Evolutionary conservation across 148 eudicot species (phyloP).

Genomic region (Suaeda aralocaspica): DNA sequence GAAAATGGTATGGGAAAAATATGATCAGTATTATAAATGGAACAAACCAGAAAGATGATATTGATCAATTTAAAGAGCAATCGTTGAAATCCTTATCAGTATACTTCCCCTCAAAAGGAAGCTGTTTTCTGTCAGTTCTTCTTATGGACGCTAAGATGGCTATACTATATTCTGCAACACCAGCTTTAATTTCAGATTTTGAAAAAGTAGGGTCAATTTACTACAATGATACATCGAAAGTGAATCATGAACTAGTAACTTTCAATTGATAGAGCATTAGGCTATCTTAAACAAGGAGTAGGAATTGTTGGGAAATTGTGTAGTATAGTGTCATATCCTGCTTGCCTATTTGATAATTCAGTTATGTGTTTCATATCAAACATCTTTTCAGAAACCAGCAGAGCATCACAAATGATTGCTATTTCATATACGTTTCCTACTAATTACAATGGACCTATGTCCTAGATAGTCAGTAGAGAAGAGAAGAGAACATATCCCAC

Average conservation of each 20-base stretch:
- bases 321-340: background rate
- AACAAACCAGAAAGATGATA: conserved; percentile 27
- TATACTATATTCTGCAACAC: conserved; percentile 42
- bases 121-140: conserved; percentile 61
- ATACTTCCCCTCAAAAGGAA: conserved; percentile 64
- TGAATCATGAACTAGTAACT: background rate
- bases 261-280: background rate
- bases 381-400: background rate
- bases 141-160: conserved; percentile 57
- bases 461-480: background rate
- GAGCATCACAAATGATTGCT: background rate
- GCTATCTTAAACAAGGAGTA: background rate
- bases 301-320: background rate
- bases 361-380: background rate
- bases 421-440: too few relatives aligned
- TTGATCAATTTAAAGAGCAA: conserved; percentile 35
- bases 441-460: too few relatives aligned
- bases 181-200: conserved; percentile 63
- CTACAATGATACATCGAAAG: background rate
- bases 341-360: background rate
- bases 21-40: conserved; percentile 49
- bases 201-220: conserved; percentile 67
- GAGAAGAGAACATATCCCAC: background rate
- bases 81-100: conserved; percentile 66
- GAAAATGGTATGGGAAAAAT: conserved; percentile 23